Evolutionary conservation across 768 basidiomycete genomes (phyloP).

Genomic region (Jaapia argillacea): DNA sequence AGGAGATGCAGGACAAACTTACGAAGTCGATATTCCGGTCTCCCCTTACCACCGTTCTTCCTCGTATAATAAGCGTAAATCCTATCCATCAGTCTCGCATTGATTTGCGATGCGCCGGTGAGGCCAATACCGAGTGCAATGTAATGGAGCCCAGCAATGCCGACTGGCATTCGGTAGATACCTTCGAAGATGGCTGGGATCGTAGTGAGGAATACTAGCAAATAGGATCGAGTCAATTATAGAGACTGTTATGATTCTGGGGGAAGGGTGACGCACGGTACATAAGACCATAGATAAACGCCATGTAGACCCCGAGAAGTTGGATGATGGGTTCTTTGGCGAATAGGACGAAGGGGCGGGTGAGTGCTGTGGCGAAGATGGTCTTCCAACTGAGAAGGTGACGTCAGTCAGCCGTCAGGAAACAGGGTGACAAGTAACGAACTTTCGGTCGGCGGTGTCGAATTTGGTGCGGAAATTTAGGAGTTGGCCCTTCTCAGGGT

Average conservation of each 20-base stretch:
- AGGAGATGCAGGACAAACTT: conserved; percentile 7
- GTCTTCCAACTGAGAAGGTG: conserved; percentile 32
- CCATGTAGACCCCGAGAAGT: conserved; percentile 57
- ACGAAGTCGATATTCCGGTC: conserved; percentile 46
- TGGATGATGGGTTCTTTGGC: conserved; percentile 55
- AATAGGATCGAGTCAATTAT: neutral
- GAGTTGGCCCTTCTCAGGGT: conserved; percentile 32
- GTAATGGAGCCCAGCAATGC: conserved; percentile 61
- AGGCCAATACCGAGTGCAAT: conserved; percentile 63
- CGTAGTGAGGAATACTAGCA: conserved; percentile 54
- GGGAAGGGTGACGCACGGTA: conserved; percentile 32
- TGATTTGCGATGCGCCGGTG: conserved; percentile 34
- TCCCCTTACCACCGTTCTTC: conserved; percentile 43
- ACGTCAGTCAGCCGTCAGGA: neutral
- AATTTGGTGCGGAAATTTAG: conserved; percentile 37
- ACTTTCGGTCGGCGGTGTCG: conserved; percentile 35
- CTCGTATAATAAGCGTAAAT: conserved; percentile 40
- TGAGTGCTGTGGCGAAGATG: conserved; percentile 42
- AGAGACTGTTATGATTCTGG: neutral
- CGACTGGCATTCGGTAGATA: conserved; percentile 42
- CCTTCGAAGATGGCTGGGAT: conserved; percentile 48
- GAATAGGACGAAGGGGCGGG: conserved; percentile 63
- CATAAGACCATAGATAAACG: conserved; percentile 54
- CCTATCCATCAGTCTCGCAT: conserved; percentile 45
- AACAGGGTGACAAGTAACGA: conserved; percentile 12